These are phyloP conservation scores for Metschnikowia proteae DNA, from an alignment of 805 yeast genomes.

Conservation along the genomic window DNA sequence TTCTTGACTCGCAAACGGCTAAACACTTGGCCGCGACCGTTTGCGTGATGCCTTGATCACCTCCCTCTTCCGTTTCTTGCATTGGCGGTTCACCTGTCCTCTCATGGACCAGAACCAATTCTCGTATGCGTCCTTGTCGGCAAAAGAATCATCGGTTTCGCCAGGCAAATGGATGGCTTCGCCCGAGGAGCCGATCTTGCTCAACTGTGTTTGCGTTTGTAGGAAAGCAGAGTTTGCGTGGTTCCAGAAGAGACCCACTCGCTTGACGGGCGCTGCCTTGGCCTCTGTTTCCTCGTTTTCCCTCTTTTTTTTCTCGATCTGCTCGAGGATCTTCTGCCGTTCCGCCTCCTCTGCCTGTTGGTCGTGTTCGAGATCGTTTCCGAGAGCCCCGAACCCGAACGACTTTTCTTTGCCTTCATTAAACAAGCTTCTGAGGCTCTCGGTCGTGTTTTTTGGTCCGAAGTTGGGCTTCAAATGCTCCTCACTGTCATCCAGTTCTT, in stretches of 20 bases:
- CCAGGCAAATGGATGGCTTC: conserved; percentile 36
- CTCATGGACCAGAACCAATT: conserved; percentile 79
- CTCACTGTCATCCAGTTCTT: background rate
- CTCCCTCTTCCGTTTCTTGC: conserved; percentile 74
- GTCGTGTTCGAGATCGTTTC: conserved; percentile 19
- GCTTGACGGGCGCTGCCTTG: conserved; percentile 14
- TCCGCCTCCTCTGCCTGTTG: conserved; percentile 13
- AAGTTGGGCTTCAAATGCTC: conserved; percentile 57
- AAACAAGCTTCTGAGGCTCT: conserved; percentile 58
- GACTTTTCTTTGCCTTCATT: conserved; percentile 30
- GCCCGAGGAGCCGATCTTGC: conserved; percentile 43
- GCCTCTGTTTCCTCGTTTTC: conserved; percentile 28
- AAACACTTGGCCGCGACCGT: background rate
- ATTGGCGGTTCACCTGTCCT: conserved; percentile 72
- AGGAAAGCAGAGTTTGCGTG: conserved; percentile 86
- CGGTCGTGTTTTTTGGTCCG: conserved; percentile 49
- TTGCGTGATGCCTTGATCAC: conserved; percentile 24
- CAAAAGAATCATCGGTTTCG: conserved; percentile 23
- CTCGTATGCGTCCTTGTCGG: conserved; percentile 52
- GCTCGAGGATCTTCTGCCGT: conserved; percentile 25
- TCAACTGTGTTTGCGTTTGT: conserved; percentile 76
- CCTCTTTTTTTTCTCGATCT: conserved; percentile 30
- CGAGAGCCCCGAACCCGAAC: conserved; percentile 40
- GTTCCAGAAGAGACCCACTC: conserved; percentile 66
- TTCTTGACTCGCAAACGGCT: too few species aligned